Evolutionary conservation across 345 rosid species (phyloP).

Genomic region (Triadica sebifera): DNA sequence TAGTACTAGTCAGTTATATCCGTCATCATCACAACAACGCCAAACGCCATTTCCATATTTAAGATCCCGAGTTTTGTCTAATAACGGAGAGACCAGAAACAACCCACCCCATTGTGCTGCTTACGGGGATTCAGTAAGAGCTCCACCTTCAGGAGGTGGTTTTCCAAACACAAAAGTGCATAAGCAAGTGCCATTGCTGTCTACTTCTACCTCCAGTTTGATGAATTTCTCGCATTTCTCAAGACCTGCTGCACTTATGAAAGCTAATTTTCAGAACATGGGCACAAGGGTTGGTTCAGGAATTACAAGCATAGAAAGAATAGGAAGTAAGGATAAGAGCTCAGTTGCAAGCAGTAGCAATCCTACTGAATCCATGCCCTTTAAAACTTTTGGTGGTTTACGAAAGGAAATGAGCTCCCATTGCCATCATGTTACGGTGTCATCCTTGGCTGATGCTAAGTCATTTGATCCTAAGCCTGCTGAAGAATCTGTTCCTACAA

Average conservation of each 20-base stretch:
- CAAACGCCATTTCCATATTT: constrained; percentile 38
- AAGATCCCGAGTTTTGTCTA: constrained; percentile 40
- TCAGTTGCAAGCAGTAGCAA: constrained; percentile 25
- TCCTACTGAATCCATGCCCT: constrained; percentile 15
- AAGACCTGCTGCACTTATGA: constrained; percentile 51
- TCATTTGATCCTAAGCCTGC: constrained; percentile 32
- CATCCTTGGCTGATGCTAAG: constrained; percentile 39
- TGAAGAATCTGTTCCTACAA: constrained; percentile 32
- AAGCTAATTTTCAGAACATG: constrained; percentile 40
- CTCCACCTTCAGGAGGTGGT: constrained; percentile 18
- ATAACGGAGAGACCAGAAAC: constrained; percentile 24
- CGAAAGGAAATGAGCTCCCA: constrained; percentile 35
- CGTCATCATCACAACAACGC: constrained; percentile 33
- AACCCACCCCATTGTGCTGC: constrained; percentile 19
- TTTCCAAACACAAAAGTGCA: constrained; percentile 36
- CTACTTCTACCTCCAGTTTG: constrained; percentile 38
- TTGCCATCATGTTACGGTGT: constrained; percentile 28
- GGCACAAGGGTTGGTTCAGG: constrained; percentile 26
- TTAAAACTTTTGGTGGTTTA: constrained; percentile 22
- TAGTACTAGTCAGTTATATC: constrained; percentile 28
- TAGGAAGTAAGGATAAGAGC: constrained; percentile 32
- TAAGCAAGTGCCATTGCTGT: constrained; percentile 34
- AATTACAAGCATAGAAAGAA: constrained; percentile 24
- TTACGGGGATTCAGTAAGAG: constrained; percentile 24
- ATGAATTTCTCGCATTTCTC: constrained; percentile 67